Evolutionary conservation across 1,284 basidiomycete genomes (phyloP), one percentile per base, ranked within the genome.

Genomic region (Austroboletus niveus): DNA sequence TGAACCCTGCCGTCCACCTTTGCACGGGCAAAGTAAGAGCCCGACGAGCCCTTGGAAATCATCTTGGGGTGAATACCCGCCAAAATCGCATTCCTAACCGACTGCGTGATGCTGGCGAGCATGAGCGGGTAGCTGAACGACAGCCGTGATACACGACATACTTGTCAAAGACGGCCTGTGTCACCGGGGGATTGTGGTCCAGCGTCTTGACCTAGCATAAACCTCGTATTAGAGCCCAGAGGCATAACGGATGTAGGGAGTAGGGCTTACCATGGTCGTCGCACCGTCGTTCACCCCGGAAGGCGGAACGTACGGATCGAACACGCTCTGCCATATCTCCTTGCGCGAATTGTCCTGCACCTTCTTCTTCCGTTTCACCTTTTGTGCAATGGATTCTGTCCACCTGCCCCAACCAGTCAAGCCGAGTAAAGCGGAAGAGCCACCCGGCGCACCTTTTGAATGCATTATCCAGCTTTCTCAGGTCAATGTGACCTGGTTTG

Each of bases 31-130:
- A 94, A 94, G 69, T 94, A 94, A 45, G 87, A 90, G 1, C 92
- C 92, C 12, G 87, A 90, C 3, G 88, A 92, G 10, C 92, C 92
- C 61, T 92, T 92, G 5, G 79, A 71, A 49, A 94, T 94, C 80
- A 94, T 88, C 66, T 92, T 92, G 2, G 92, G 92, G 60, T 94
- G 90, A 43, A 92, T 78, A 14, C 88, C 89, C 34, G 85, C 84
- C 5, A 72, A 57, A 60, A 94, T 90, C 11, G 89, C 87, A 50
- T 70, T 74, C 60, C 79, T 82, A 30, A 92, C 84, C 39, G 81
- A 79, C 59, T 83, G 73, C 11, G 83, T 81, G 12, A 89, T 63
- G 45, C 87, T 90, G 49, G 30, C 52, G 34, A 55, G 40, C 24
- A 53, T 53, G 45, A 48, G 52, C 34, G 45, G 35, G 31, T 49